Evolutionary conservation across 176 grass and related monocot genomes (phyloP), one percentile per base, ranked within the genome.

Genomic region (Triticum timopheevii): DNA sequence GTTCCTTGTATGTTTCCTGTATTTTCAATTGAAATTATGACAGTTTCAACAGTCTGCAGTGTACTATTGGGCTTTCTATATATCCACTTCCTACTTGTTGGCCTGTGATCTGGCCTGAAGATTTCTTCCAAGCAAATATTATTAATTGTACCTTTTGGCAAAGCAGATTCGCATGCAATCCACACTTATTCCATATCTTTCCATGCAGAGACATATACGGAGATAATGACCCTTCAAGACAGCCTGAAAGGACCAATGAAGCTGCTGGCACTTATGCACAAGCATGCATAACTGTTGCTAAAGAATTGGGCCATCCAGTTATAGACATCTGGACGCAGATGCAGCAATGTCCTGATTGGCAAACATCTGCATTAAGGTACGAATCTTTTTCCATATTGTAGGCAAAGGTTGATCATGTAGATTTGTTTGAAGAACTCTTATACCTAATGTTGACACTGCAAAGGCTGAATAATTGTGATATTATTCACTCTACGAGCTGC

Each of bases 301-400:
- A 93, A 84, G 90, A 99, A 81, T 69, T 88, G 63, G 73, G 59
- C 22, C 62, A 73, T 81, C 94, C 94, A 17, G 79, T 93, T 61
- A 94, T 96, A 80, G 97, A 99, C 88, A 91, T 92, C 65, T 99
- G 93, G 92, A 93, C 92, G 40, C 91, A 87, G 58, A 96, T 96
- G 79, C 97, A 94, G 76, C 40, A 90, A 38, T 88, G 87, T 77
- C 88, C 90, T 68, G 61, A 88, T 47, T 99, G 97, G 97, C 86
- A 93, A 79, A 94, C 91, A 61, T 81, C 86, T 83, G 81, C 87
- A 47, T 87, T 98, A 80, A 88, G 87, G 92, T 90, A 86, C 64
- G 25, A 19, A 16, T 81, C 13, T 80, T 10, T 69, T 80, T 38
- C 17, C 19, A 16, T 30, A 19, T 15, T 75, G 24, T 19, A 2